These are phyloP conservation scores for Solanum boliviense DNA, from an alignment of 257 asterid genomes.

Conservation along the genomic window DNA sequence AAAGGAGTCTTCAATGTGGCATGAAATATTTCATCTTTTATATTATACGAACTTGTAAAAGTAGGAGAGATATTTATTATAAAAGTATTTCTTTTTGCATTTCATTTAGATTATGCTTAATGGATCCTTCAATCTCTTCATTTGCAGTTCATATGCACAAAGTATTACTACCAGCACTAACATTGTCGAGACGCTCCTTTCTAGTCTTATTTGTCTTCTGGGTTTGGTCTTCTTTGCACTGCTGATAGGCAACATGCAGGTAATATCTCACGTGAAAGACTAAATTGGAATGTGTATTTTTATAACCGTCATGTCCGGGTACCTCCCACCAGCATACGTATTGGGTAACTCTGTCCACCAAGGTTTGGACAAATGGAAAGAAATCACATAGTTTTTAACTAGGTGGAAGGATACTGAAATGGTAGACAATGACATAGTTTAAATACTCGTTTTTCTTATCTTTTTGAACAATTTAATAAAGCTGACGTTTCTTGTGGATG, in stretches of 20 bases:
- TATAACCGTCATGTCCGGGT: background rate
- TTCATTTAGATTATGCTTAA: background rate
- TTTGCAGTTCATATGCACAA: slow-evolving; percentile 73
- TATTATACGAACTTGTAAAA: background rate
- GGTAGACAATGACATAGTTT: background rate
- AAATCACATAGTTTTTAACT: background rate
- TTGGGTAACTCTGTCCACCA: background rate
- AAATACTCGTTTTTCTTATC: background rate
- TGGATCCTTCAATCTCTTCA: background rate
- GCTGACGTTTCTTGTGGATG: background rate
- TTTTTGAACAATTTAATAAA: background rate
- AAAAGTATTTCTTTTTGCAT: background rate
- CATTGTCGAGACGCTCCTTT: slow-evolving; percentile 42
- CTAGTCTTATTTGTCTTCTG: slow-evolving; percentile 59
- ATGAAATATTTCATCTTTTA: background rate
- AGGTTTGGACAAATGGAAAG: background rate
- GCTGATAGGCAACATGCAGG: slow-evolving; percentile 91
- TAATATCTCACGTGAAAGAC: slow-evolving; percentile 4
- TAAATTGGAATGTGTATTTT: background rate
- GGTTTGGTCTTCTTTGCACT: slow-evolving; percentile 78
- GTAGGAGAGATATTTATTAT: background rate
- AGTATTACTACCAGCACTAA: slow-evolving; percentile 44
- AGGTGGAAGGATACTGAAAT: background rate
- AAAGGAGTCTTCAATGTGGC: background rate
- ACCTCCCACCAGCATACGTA: background rate